Evolutionary conservation across 106 monocot genomes (phyloP), one percentile per base, ranked within the genome.

Genomic region (Posidonia australis): DNA sequence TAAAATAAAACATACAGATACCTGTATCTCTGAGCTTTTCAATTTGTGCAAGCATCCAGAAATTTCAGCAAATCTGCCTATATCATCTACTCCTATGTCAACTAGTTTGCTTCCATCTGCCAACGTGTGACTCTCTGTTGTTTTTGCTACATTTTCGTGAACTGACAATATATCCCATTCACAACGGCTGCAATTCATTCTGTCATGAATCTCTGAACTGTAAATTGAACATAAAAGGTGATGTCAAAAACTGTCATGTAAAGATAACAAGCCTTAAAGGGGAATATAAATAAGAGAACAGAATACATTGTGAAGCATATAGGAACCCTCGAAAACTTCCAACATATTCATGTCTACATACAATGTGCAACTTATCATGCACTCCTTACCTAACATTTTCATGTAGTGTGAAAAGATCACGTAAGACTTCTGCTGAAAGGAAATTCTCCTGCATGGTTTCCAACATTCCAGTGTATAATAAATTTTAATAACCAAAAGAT

Each of bases 131-230:
- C 11, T 46, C 17, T 55, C 59, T 17, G 18, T 65, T 54, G 17
- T 46, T 17, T 61, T 65, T 13, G 42, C 17, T 13, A 19, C 60
- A 24, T 9, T 59, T 44, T 5, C 28, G 55, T 76, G 65, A 3
- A 55, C 62, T 21, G 20, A 18, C 12, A 29, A 57, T 18, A 13
- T 30, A 56, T 67, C 58, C 29, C 1, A 29, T 49, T 72, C 53
- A 56, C 96, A 91, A 17, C 96, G 86, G 21, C 46, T 62, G 67
- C 96, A 98, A 44, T 87, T 81, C 81, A 98, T 82, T 63, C 90
- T 90, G 61, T 85, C 90, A 83, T 98, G 96, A 70, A 98, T 98
- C 60, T 85, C 84, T 46, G 90, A 90, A 68, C 96, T 98, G 65
- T 53, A 45, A n/a, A 28, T 31, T 54, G 44, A 14, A 74, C 5